Evolutionary conservation across 441 rosid genomes (phyloP).

Genomic region (Gossypium davidsonii): DNA sequence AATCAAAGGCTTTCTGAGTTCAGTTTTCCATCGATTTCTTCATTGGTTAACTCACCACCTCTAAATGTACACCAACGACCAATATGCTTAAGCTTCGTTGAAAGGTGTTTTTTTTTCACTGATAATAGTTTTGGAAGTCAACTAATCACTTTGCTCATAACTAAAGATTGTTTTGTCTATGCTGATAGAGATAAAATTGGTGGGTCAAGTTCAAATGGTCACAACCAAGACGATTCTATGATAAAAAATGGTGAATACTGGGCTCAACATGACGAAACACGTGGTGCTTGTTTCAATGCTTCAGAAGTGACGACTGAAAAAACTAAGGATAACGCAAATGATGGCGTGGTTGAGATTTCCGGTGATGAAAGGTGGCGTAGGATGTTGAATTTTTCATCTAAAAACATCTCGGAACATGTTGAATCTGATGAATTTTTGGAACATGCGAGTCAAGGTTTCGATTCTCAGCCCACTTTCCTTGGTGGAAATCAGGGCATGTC

Average conservation of each 20-base stretch:
- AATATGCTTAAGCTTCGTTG: neutral
- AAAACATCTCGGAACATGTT: neutral
- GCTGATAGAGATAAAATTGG: too few relatives aligned
- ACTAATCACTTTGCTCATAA: neutral
- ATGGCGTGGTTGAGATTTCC: slow-evolving; percentile 5
- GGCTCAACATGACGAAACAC: slow-evolving; percentile 6
- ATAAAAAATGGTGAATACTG: slow-evolving; percentile 18
- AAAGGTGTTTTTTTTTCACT: slow-evolving; percentile 24
- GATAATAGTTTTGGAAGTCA: neutral
- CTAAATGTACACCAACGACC: slow-evolving; percentile 7
- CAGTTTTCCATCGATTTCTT: slow-evolving; percentile 14
- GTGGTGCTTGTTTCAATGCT: slow-evolving; percentile 5
- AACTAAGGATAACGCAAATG: neutral
- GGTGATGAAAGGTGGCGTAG: slow-evolving; percentile 6
- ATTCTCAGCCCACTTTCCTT: neutral
- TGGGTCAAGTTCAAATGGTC: neutral
- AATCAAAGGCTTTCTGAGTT: slow-evolving; percentile 13
- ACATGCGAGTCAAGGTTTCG: neutral
- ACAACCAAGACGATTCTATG: too few relatives aligned
- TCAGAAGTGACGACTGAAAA: neutral
- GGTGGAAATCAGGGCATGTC: slow-evolving; percentile 13
- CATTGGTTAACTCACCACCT: slow-evolving; percentile 31
- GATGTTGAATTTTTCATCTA: neutral
- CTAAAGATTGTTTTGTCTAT: too few relatives aligned
- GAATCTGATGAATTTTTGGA: slow-evolving; percentile 8